These are phyloP conservation scores for Hymenoscyphus albidus DNA, from an alignment of 2,329 filamentous ascomycete species.

Conservation along the genomic window DNA sequence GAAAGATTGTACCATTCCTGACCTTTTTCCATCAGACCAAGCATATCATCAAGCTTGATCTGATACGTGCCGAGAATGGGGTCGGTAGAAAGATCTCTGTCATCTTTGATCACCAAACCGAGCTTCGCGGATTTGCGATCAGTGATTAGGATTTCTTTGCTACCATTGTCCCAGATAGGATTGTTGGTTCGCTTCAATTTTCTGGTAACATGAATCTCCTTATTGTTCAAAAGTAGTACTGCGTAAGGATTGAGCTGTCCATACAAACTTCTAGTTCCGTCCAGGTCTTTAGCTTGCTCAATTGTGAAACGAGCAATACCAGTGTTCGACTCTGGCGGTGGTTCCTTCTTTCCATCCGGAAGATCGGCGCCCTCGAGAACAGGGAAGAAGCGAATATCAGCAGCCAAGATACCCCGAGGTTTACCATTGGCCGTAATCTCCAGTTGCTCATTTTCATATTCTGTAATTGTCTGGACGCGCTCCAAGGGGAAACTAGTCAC, in stretches of 20 bases:
- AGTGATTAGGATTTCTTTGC: slow-evolving; percentile 91
- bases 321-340: slow-evolving; percentile 83
- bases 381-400: slow-evolving; percentile 92
- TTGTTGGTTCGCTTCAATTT: slow-evolving; percentile 97
- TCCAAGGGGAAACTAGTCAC: slow-evolving; percentile 82
- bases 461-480: slow-evolving; percentile 68
- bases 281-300: slow-evolving; percentile 94
- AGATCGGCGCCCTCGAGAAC: slow-evolving; percentile 71
- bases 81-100: slow-evolving; percentile 78
- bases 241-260: slow-evolving; percentile 91
- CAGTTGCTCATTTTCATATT: slow-evolving; percentile 79
- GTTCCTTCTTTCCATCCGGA: slow-evolving; percentile 72
- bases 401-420: slow-evolving; percentile 71
- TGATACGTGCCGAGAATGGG: slow-evolving; percentile 88
- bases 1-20: slow-evolving; percentile 94
- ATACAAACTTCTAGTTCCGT: slow-evolving; percentile 86
- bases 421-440: slow-evolving; percentile 84
- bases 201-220: slow-evolving; percentile 83
- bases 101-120: slow-evolving; percentile 91
- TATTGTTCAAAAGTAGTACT: slow-evolving; percentile 82
- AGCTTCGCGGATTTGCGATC: slow-evolving; percentile 87
- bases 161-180: slow-evolving; percentile 89
- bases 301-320: slow-evolving; percentile 92
- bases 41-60: slow-evolving; percentile 90
- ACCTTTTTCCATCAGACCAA: slow-evolving; percentile 85